A percentile compares a stretch with the other conserved stretches of the same genome.
These are phyloP conservation scores for Eucommia ulmoides DNA, from an alignment of 257 asterid species.

Conservation along the genomic window DNA sequence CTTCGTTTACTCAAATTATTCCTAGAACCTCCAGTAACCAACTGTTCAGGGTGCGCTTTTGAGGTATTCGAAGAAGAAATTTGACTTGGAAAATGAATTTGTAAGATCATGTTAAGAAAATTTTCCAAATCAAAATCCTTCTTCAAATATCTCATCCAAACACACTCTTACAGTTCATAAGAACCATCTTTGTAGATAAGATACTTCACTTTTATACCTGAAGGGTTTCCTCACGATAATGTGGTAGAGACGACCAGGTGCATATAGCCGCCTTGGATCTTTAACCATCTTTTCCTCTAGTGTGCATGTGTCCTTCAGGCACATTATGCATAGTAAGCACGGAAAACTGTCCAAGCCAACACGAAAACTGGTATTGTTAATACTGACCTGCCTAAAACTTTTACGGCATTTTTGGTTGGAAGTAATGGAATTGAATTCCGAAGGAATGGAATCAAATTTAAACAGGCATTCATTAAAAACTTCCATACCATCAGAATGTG, in stretches of 20 bases:
- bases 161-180: not conserved
- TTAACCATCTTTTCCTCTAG: slow-evolving; percentile 83
- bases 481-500: no score
- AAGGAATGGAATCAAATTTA: no score
- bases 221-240: slow-evolving; percentile 81
- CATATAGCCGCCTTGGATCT: slow-evolving; percentile 94
- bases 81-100: no score
- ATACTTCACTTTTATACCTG: slow-evolving; percentile 40
- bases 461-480: no score
- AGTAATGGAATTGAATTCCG: no score
- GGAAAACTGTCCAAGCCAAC: slow-evolving; percentile 71
- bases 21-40: not conserved
- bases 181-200: not conserved
- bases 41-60: not conserved
- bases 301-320: slow-evolving; percentile 94
- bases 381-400: no score
- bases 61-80: not conserved
- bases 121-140: no score
- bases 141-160: not conserved
- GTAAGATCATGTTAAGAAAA: no score
- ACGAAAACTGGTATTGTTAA: no score
- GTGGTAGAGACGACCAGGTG: slow-evolving; percentile 98
- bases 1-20: not conserved
- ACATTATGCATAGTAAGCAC: slow-evolving; percentile 84
- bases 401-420: no score